Evolutionary conservation across 352 stramenopile genomes (phyloP), one percentile per base, ranked within the genome.

Genomic region (Phytophthora pluvialis): DNA sequence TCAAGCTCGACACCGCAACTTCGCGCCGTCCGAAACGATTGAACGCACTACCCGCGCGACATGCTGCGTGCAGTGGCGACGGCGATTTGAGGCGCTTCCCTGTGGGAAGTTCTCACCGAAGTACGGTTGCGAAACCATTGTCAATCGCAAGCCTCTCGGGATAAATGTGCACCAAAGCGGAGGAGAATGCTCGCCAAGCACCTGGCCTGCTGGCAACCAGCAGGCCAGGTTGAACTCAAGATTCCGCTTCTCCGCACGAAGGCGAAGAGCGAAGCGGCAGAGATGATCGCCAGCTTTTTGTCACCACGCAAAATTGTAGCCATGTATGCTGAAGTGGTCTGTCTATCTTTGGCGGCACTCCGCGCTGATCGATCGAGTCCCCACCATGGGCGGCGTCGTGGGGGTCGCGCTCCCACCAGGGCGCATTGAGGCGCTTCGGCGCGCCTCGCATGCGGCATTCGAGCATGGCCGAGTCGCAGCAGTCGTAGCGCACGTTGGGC

Each of bases 311-410:
- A 48, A 59, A 70, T 0, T 67, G 57, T 64, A 72, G 64, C 57
- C 59, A 73, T 71, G 25, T 59, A 60, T 56, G 55, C 66, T 72
- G 63, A 71, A 67, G 49, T 65, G 46, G 45, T 44, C n/a, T 49
- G 7, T 18, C 56, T 67, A 72, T 72, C 42, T 67, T 71, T 67
- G 31, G 54, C 18, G 16, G 25, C 21, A 21, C 16, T 32, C 21
- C 15, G 38, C 31, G 16, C 45, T 45, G n/a, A 3, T 28, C 18
- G n/a, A 3, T 28, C 18, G 4, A 3, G 2, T 28, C 45, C 11
- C 2, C 10, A 3, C 16, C 15, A 89, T 91, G 82, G 82, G 82
- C 13, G 75, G 77, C 46, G 82, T 65, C 3, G 82, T 70, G 15
- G 78, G 77, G n/a, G 69, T 88, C 25, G 56, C 57, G 47, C 43